These are phyloP conservation scores for Lineolata rhizophorae DNA, from an alignment of 495 filamentous ascomycete genomes.

Conservation along the genomic window DNA sequence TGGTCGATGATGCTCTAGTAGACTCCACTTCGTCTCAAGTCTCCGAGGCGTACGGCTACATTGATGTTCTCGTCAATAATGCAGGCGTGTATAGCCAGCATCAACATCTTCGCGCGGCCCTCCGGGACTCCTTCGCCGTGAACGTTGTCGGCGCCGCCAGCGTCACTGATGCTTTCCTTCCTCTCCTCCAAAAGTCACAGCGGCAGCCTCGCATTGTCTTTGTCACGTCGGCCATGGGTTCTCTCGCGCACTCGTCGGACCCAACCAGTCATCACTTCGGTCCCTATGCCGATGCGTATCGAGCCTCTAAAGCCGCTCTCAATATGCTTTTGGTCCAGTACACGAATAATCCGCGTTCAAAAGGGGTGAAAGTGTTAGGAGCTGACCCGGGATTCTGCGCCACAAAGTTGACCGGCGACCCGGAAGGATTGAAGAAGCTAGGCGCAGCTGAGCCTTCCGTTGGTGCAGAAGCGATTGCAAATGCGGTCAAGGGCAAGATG, in stretches of 20 bases:
- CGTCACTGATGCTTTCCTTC: neutral
- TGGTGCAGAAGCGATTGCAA: neutral
- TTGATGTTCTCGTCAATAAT: neutral
- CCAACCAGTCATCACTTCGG: neutral
- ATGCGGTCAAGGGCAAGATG: neutral
- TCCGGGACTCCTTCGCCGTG: neutral
- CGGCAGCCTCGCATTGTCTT: neutral
- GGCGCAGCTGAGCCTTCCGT: neutral
- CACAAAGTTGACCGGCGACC: neutral
- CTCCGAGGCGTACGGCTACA: neutral
- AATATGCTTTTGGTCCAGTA: neutral
- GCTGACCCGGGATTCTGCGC: neutral
- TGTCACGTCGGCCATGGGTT: neutral
- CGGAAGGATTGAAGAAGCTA: neutral
- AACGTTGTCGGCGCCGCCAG: neutral
- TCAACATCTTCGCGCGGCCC: neutral
- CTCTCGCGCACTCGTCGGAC: neutral
- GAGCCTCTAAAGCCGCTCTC: neutral
- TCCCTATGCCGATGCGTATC: neutral
- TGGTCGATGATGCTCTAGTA: neutral
- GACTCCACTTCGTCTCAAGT: neutral
- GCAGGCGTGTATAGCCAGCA: neutral
- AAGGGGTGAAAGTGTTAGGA: neutral
- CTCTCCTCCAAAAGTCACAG: neutral
- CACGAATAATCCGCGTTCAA: too few species aligned